phyloP scores from a whole-genome alignment of 169 alveolate genomes.

The Eimeria sp. region DNA sequence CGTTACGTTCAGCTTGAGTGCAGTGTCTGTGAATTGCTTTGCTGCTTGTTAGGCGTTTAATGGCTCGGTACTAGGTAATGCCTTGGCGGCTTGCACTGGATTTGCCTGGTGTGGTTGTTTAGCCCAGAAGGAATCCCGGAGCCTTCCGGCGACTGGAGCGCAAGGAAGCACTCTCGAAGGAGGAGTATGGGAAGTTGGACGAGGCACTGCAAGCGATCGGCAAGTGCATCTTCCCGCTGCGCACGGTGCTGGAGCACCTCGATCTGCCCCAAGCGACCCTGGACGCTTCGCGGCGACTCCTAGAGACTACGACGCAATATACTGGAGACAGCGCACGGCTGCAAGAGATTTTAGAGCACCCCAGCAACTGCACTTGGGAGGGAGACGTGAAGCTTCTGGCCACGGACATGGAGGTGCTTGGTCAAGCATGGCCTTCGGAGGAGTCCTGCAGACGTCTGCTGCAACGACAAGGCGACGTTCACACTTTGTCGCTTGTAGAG shows the following conservation, averaged over 20 bases:
- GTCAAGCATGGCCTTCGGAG: conserved; percentile 68
- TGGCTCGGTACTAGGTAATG: neutral
- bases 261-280: conserved; percentile 28
- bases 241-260: neutral
- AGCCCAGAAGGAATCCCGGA: neutral
- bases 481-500: conserved; percentile 22
- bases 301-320: neutral
- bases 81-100: neutral
- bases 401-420: neutral
- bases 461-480: conserved; percentile 12
- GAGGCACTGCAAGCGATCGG: neutral
- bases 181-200: neutral
- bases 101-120: neutral
- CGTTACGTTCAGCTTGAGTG: neutral
- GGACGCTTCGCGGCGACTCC: conserved; percentile 2
- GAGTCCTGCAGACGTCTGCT: conserved; percentile 44
- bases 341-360: neutral
- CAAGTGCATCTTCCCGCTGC: conserved; percentile 1
- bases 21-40: neutral
- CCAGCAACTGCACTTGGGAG: conserved; percentile 26
- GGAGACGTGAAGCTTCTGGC: conserved; percentile 28
- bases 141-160: conserved; percentile 1
- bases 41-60: neutral
- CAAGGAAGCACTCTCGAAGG: neutral
- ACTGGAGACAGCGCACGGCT: conserved; percentile 4